Base-by-base conservation (phyloP, 2,329 filamentous ascomycete species). In the Aspergillus unguis region DNA sequence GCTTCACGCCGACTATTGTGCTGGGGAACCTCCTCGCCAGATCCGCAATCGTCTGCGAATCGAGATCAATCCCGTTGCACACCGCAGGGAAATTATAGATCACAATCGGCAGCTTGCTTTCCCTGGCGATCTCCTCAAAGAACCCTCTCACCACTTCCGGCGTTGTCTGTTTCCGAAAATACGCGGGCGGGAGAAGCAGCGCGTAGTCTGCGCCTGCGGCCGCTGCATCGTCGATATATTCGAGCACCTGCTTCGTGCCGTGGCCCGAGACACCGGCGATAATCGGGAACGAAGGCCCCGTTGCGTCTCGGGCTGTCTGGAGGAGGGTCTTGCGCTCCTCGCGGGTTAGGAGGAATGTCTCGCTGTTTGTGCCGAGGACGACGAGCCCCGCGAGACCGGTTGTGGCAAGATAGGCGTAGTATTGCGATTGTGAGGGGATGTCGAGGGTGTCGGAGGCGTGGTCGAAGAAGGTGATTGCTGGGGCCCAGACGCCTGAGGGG, bases 11-110 rank as follows among this genome's bases (percentile, higher is more conserved):
- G 23, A 86, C 83, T 44, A 86, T 78, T 53, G 82, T 84, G 1
- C 41, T 28, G 17, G 71, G 68, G 6, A 47, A 72, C 54, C 77
- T 67, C 27, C 66, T 67, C 2, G 81, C 82, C 25, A 86, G 74
- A 17, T 67, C 67, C 1, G 78, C 72, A 43, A 88, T 83, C 0
- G 78, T 77, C 44, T 82, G 83, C 1, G 83, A 85, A 66, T 87
- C 85, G 26, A 88, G 73, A 64, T 88, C 85, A 3, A 88, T 73
- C 25, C 85, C 85, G 58, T 85, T 85, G 63, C 82, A 85, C 17
- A 88, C 84, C 8, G 75, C 82, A 0, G 85, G 85, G 70, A 87
- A 88, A 67, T 87, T 87, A 70, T 87, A 86, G 9, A 87, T 69
- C 31, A 88, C 77, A 29, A 87, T 73, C 0, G 84, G 84, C 3